Evolutionary conservation across 2,329 filamentous ascomycete species (phyloP).

Genomic region (Aureobasidium sp.): DNA sequence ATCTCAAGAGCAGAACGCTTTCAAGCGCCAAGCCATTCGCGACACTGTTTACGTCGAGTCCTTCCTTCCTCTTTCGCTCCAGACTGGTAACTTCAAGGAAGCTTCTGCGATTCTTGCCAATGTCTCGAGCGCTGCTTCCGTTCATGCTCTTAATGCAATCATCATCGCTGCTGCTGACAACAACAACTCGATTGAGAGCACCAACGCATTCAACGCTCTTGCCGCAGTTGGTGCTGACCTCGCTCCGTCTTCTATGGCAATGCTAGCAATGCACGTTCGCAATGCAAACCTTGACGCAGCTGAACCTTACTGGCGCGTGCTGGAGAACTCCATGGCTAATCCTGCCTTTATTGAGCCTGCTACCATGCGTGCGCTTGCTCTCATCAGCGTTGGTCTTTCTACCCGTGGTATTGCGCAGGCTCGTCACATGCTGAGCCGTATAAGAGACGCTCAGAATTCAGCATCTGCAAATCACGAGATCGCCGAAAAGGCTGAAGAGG

Average conservation of each 20-base stretch:
- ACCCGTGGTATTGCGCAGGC: conserved; percentile 74
- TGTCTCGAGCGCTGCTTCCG: conserved; percentile 53
- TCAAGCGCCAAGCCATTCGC: conserved; percentile 56
- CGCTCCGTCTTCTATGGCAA: conserved; percentile 60
- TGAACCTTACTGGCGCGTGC: conserved; percentile 70
- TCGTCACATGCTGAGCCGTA: conserved; percentile 79
- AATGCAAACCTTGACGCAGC: conserved; percentile 71
- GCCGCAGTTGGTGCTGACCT: conserved; percentile 43
- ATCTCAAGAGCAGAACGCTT: conserved; percentile 20
- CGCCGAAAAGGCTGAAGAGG: conserved; percentile 79
- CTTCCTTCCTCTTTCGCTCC: conserved; percentile 71
- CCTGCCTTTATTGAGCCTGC: conserved; percentile 75
- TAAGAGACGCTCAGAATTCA: conserved; percentile 55
- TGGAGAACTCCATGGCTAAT: conserved; percentile 56
- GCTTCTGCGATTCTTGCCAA: conserved; percentile 64
- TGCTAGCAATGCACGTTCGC: conserved; percentile 81
- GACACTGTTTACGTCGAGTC: conserved; percentile 65
- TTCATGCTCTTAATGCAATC: conserved; percentile 63
- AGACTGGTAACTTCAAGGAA: conserved; percentile 61
- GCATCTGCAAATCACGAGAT: conserved; percentile 47
- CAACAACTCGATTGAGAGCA: conserved; percentile 62
- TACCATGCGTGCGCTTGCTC: conserved; percentile 80
- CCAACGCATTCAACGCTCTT: conserved; percentile 46
- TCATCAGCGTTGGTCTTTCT: conserved; percentile 78
- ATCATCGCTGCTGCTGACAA: conserved; percentile 74